phyloP scores from a whole-genome alignment of 2,329 filamentous ascomycete genomes.

The Cyphellophora europaea region DNA sequence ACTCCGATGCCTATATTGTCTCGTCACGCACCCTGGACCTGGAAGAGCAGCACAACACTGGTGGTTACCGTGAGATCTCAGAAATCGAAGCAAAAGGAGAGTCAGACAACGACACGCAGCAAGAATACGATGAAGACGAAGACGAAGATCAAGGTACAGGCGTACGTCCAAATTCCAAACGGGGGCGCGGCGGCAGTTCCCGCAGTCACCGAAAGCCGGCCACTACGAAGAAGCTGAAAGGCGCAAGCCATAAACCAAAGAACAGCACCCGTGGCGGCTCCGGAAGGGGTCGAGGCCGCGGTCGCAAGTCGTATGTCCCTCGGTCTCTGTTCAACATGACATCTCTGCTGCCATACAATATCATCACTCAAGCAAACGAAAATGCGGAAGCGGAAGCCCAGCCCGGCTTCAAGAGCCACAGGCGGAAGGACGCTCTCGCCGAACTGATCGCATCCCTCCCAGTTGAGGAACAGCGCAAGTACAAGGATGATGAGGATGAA shows the following conservation, averaged over 20 bases:
- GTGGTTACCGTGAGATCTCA: too few species aligned
- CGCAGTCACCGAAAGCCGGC: not conserved
- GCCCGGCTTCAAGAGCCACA: conserved; percentile 16
- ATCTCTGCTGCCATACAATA: conserved; percentile 10
- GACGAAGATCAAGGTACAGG: not conserved
- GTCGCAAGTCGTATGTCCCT: conserved; percentile 2
- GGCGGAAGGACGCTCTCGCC: conserved; percentile 22
- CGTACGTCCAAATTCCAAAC: not conserved
- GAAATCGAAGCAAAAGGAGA: not conserved
- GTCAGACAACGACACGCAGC: not conserved
- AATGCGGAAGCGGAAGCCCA: conserved; percentile 21
- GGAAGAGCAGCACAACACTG: not conserved
- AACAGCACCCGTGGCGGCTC: not conserved
- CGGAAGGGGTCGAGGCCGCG: conserved; percentile 1
- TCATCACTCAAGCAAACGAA: not conserved
- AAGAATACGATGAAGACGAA: not conserved
- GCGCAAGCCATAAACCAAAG: not conserved
- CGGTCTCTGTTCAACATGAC: conserved; percentile 14
- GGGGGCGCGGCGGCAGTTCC: not conserved
- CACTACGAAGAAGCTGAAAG: not conserved
- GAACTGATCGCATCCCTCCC: conserved; percentile 25
- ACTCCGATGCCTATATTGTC: not conserved
- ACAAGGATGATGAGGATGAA: conserved; percentile 18
- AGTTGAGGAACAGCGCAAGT: conserved; percentile 15
- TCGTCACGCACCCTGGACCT: not conserved